phyloP scores from a whole-genome alignment of 2,329 filamentous ascomycete species.

The Neocatenulostroma microsporum region DNA sequence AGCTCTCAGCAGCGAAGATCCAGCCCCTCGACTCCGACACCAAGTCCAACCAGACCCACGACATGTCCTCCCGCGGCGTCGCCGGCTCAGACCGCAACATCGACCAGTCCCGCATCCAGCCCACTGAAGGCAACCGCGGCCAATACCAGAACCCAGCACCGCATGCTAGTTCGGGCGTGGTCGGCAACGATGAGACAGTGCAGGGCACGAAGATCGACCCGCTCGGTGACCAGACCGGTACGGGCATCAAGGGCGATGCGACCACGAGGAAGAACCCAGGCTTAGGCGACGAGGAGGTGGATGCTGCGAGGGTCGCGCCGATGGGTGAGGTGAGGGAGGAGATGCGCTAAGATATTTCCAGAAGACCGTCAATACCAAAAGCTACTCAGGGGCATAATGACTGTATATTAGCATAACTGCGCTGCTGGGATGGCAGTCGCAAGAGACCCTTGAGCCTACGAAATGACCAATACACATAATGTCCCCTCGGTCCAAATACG shows the following conservation, averaged over 20 bases:
- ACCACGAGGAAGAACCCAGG: neutral
- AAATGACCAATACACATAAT: too few species aligned
- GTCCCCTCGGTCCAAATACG: too few species aligned
- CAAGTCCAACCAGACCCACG: constrained; percentile 1
- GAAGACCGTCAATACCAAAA: too few species aligned
- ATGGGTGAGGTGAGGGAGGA: neutral
- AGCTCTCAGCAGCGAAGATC: neutral
- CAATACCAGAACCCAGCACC: neutral
- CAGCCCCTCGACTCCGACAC: constrained; percentile 3
- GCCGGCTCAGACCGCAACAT: constrained; percentile 1
- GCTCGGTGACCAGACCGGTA: neutral
- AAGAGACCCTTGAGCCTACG: too few species aligned
- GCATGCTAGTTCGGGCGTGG: neutral
- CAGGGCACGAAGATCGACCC: neutral
- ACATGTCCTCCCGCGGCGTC: constrained; percentile 1
- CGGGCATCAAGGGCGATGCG: too few species aligned
- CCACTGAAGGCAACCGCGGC: constrained; percentile 1
- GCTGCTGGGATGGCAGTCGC: too few species aligned
- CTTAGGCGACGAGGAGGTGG: neutral
- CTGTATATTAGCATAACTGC: too few species aligned
- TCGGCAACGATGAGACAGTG: neutral
- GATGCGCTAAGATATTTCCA: neutral
- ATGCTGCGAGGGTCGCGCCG: neutral
- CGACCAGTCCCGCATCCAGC: neutral
- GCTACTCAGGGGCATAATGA: too few species aligned